Base-by-base conservation (phyloP, 306 rosid genomes). In the Vigna angularis region DNA sequence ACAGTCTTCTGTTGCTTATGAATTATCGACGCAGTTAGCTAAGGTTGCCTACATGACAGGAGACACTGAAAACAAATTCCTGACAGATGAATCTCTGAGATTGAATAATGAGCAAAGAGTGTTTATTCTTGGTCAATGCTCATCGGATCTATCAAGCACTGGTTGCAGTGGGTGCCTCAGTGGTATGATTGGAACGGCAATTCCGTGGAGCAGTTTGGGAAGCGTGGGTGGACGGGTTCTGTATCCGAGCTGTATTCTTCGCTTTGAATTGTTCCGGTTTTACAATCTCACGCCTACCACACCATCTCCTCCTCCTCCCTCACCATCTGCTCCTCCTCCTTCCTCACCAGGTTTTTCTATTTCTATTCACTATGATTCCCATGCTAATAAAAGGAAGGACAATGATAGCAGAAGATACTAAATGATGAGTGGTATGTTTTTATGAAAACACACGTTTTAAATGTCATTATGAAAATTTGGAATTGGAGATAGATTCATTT, bases 241-340 rank as follows among this genome's bases (percentile, higher is more conserved):
- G 3, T 75, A 75, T 48, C 71, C 79, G 0, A 64, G 65, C 44
- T 76, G 80, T 8, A 36, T 13, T 26, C 42, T 75, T 3, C 36
- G 79, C n/a, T 64, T 75, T 64, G 72, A 74, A 15, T 4, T 75
- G n/a, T 74, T 45, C 10, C 17, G 15, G 18, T 74, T 74, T 9
- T 74, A 74, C 18, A 14, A 24, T 45, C 42, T 40, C 10, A 7
- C 4, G 3, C n/a, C n/a, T n/a, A n/a, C n/a, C n/a, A n/a, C n/a
- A n/a, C n/a, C n/a, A n/a, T n/a, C n/a, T n/a, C n/a, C n/a, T n/a
- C n/a, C n/a, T n/a, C n/a, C n/a, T n/a, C n/a, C n/a, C n/a, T n/a
- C n/a, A n/a, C n/a, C n/a, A n/a, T n/a, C n/a, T n/a, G n/a, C n/a
- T n/a, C n/a, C n/a, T n/a, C n/a, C n/a, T n/a, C 45, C 11, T 8